phyloP scores from a whole-genome alignment of 192 early-diverging fungal genomes.

The Geosiphon pyriformis region DNA sequence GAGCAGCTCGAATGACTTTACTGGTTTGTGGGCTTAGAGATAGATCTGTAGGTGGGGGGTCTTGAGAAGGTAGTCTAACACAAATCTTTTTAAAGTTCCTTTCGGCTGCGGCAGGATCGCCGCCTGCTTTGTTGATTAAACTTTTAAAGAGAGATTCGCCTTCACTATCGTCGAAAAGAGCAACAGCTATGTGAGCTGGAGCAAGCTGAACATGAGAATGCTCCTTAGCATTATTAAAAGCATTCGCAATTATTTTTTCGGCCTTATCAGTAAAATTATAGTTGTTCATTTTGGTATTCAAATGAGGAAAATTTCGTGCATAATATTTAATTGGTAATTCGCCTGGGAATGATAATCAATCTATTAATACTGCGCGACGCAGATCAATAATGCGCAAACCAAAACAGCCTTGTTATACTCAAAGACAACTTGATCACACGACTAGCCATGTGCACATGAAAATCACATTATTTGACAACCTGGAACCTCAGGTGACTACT shows the following conservation, averaged over 20 bases:
- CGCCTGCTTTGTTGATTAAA: slow-evolving; percentile 81
- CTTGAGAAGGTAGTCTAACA: slow-evolving; percentile 77
- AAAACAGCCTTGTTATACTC: too few relatives aligned
- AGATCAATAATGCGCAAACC: too few relatives aligned
- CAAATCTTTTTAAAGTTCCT: slow-evolving; percentile 74
- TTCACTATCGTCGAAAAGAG: slow-evolving; percentile 79
- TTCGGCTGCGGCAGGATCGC: slow-evolving; percentile 66
- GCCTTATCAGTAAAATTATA: slow-evolving; percentile 86
- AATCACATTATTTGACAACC: too few relatives aligned
- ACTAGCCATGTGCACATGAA: too few relatives aligned
- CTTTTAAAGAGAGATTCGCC: slow-evolving; percentile 68
- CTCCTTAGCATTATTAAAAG: slow-evolving; percentile 67
- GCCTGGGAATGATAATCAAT: too few relatives aligned
- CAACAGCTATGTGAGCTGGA: slow-evolving; percentile 77
- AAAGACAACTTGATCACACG: too few relatives aligned
- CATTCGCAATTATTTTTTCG: slow-evolving; percentile 56
- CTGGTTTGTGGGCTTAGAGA: slow-evolving; percentile 54
- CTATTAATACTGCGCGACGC: too few relatives aligned
- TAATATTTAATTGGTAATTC: too few relatives aligned
- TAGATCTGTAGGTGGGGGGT: slow-evolving; percentile 75
- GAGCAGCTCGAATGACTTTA: slow-evolving; percentile 66
- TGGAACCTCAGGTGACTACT: too few relatives aligned
- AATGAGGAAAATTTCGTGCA: too few relatives aligned
- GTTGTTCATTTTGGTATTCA: slow-evolving; percentile 39
- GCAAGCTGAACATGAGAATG: slow-evolving; percentile 68